Evolutionary conservation across 2,329 filamentous ascomycete species (phyloP).

Genomic region (Penicillium sp.): DNA sequence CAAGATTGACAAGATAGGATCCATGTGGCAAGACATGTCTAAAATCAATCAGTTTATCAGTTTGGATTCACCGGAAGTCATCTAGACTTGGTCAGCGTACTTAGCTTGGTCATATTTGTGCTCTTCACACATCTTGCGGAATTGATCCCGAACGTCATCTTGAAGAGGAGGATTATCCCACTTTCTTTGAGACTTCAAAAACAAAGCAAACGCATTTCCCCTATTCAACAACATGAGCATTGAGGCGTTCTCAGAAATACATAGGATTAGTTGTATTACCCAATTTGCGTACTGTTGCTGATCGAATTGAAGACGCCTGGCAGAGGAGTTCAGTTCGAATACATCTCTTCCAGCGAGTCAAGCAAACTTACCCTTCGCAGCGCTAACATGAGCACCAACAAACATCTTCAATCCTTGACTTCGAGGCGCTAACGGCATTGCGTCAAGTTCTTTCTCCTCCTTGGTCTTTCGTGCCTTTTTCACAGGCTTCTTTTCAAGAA

Average conservation of each 20-base stretch:
- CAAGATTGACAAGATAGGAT: conserved; percentile 93
- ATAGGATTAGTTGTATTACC: conserved; percentile 32
- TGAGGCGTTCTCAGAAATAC: background rate
- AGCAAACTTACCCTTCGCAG: conserved; percentile 64
- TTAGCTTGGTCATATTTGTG: conserved; percentile 65
- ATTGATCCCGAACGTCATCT: conserved; percentile 60
- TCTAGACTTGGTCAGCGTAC: conserved; percentile 18
- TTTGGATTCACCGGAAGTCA: background rate
- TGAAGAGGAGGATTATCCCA: conserved; percentile 79
- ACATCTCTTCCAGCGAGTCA: background rate
- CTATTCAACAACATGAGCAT: conserved; percentile 33
- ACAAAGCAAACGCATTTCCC: conserved; percentile 88
- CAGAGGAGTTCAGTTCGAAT: conserved; percentile 7
- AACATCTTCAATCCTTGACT: conserved; percentile 70
- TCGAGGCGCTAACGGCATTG: conserved; percentile 60
- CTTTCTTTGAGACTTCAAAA: conserved; percentile 93
- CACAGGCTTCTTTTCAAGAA: conserved; percentile 49
- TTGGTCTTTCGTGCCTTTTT: conserved; percentile 52
- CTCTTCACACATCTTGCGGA: conserved; percentile 61
- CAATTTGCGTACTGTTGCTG: conserved; percentile 69
- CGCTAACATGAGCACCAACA: conserved; percentile 87
- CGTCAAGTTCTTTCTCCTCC: conserved; percentile 49
- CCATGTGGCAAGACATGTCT: conserved; percentile 81
- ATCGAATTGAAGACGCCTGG: conserved; percentile 84
- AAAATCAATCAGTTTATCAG: conserved; percentile 8